A percentile compares a stretch with the other conserved stretches of the same genome.
Conservation (phyloP, 2,329 filamentous ascomycete genomes). For the Ophiostoma sp. region DNA sequence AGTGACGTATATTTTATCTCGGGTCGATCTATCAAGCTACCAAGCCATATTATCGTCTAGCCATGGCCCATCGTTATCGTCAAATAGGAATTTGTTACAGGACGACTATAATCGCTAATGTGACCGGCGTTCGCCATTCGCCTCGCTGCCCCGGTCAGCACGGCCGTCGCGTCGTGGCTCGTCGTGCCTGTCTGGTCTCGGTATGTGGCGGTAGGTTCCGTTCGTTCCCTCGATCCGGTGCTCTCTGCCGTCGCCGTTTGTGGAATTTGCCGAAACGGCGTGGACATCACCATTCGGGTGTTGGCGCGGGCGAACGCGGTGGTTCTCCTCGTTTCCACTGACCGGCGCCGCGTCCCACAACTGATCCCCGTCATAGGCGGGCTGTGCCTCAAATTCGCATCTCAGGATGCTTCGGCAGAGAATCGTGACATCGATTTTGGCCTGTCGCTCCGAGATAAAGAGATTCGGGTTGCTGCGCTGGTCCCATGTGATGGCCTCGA, state of each 20-base stretch:
- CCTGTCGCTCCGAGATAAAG: constrained; percentile 5
- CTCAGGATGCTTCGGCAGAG: background rate
- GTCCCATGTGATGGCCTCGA: constrained; percentile 18
- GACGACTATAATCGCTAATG: too few species aligned
- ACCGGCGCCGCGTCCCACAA: background rate
- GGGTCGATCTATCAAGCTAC: too few species aligned
- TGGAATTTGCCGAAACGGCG: background rate
- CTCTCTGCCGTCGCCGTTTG: background rate
- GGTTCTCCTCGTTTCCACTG: background rate
- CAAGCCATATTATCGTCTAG: too few species aligned
- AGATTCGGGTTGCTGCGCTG: background rate
- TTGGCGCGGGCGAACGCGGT: background rate
- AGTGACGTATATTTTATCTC: too few species aligned
- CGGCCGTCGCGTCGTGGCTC: background rate
- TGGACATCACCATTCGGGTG: background rate
- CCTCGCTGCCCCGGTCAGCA: background rate
- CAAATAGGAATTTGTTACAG: too few species aligned
- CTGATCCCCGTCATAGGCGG: background rate
- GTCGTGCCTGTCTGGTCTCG: background rate
- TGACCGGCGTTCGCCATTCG: too few species aligned
- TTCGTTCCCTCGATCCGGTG: background rate
- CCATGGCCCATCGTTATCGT: too few species aligned
- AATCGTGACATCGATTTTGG: constrained; percentile 13
- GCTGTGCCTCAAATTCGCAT: constrained; percentile 12
- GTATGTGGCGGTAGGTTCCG: background rate